Evolutionary conservation across 1,284 basidiomycete species (phyloP), one percentile per base, ranked within the genome.

Genomic region (Apiotrichum laibachii): DNA sequence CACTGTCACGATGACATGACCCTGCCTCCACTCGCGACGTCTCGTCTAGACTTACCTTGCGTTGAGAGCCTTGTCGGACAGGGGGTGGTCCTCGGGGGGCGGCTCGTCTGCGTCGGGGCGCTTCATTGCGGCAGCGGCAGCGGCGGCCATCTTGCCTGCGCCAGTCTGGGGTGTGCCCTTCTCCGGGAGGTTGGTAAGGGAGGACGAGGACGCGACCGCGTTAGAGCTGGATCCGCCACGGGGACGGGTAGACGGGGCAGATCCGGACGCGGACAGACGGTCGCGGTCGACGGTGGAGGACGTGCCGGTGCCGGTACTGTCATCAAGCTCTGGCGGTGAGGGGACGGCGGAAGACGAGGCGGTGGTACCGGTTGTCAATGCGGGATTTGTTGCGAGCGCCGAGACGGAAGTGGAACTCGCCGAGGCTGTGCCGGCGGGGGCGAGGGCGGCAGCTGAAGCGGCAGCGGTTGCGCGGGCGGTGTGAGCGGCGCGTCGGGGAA

Each of bases 111-210:
- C 63, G n/a, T 45, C 56, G 16, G 50, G 45, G 12, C 59, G 40
- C 50, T 53, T 49, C 53, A 31, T 58, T 39, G 53, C 70, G 6
- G 75, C 73, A 34, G 72, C 70, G 11, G 69, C 73, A 2, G 75
- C 73, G 2, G 70, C 71, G 6, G 72, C 72, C 70, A 72, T 72
- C 56, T 70, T 71, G 35, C 67, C 66, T 11, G 62, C 68, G 1
- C 74, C 74, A 37, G 74, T 76, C 54, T 69, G 67, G 5, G 70
- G 74, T 2, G 70, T 71, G 8, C 43, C 19, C 43, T 44, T 44
- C 21, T 44, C 43, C 9, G 49, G 13, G 8, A 34, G 19, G 26
- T 39, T 39, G 43, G n/a, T 11, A 45, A 39, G 16, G 12, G 51
- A 42, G 10, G 57, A 19, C 49, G 37, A 46, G 19, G 45, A 31